phyloP scores from a whole-genome alignment of 139 green algal genomes.

The Pleodorina starrii region DNA sequence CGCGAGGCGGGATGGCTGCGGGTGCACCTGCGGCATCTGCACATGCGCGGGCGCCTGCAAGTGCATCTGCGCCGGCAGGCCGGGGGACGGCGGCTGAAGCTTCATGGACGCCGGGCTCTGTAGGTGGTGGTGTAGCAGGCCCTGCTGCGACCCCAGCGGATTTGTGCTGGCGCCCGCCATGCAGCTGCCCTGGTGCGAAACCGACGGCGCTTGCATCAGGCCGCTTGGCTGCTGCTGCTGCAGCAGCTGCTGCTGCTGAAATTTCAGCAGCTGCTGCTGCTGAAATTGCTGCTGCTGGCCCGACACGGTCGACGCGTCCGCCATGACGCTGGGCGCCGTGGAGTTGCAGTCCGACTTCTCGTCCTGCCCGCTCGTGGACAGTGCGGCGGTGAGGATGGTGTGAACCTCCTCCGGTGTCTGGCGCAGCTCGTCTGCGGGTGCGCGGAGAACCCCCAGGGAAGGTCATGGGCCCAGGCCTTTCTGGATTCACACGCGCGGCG shows the following conservation, averaged over 20 bases:
- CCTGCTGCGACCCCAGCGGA: not conserved
- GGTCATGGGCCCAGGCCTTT: too few relatives aligned
- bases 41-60: not conserved
- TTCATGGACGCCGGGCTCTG: not conserved
- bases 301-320: not conserved
- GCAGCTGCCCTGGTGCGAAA: conserved; percentile 1
- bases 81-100: not conserved
- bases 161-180: not conserved
- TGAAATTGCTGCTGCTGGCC: not conserved
- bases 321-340: not conserved
- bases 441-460: not conserved
- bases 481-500: too few relatives aligned
- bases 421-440: conserved; percentile 36
- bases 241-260: conserved; percentile 20
- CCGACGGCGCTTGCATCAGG: too few relatives aligned
- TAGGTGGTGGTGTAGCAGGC: not conserved
- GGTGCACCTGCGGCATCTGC: not conserved
- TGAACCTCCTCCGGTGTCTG: conserved; percentile 51
- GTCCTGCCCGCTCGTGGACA: not conserved
- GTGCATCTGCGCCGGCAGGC: not conserved
- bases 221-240: not conserved
- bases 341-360: conserved; percentile 14
- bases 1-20: not conserved
- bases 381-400: conserved; percentile 38
- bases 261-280: not conserved